Evolutionary conservation across 2,329 filamentous ascomycete genomes (phyloP), one percentile per base, ranked within the genome.

Genomic region (Berkeleyomyces rouxiae): DNA sequence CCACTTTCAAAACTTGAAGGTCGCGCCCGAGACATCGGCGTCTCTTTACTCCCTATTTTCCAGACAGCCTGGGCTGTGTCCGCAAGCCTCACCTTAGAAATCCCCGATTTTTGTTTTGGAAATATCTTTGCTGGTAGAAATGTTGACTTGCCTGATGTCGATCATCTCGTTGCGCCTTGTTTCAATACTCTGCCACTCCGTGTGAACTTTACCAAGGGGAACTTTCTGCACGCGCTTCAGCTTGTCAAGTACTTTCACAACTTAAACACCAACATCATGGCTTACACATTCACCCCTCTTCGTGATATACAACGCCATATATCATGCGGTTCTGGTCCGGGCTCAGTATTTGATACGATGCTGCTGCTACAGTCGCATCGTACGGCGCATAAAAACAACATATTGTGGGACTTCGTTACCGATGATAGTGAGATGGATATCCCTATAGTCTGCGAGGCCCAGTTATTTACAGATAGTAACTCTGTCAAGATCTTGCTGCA

Each of bases 131-230:
- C 83, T 69, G 90, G 91, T 1, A 83, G 91, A 6, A 85, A 84
- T 0, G 70, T 88, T 7, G 74, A 82, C 0, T 71, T 91, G 2
- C 79, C 86, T 4, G 81, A 79, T 0, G 76, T 92, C 9, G 84
- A 91, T 44, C 76, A 78, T 3, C 79, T 96, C 4, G 81, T 95
- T n/a, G 90, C 88, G 0, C 91, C 91, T 0, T 95, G 90, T 70
- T 96, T 96, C 77, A 96, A 96, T 70, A 95, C 91, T 0, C 73
- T 96, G 10, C 90, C 91, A 0, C 70, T 90, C 1, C 81, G 89
- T 36, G 73, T 83, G 13, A 73, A 82, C 40, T 65, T 87, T 7
- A 0, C 69, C 70, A 2, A 70, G 70, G 1, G 74, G 71, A 0
- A 78, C 77, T 13, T 83, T 84, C 49, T 9, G 63, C 31, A 46